Evolutionary conservation across 176 grass and related monocot genomes (phyloP).

Genomic region (Chrysopogon serrulatus): DNA sequence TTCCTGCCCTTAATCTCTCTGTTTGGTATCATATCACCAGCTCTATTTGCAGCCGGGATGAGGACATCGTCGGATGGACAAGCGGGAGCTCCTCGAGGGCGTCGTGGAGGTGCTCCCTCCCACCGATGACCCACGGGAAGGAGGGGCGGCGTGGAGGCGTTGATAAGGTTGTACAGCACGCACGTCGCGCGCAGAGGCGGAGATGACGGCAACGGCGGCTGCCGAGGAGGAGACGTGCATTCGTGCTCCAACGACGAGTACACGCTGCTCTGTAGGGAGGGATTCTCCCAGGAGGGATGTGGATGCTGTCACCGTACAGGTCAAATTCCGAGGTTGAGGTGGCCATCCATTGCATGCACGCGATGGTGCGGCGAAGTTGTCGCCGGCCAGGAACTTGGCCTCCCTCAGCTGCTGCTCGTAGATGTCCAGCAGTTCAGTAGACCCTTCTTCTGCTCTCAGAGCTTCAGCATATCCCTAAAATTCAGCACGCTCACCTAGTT

Average conservation of each 20-base stretch:
- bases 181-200: constrained; percentile 13
- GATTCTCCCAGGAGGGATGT: constrained; percentile 63
- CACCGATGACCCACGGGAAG: no score
- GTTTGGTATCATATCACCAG: no score
- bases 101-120: no score
- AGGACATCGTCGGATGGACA: no score
- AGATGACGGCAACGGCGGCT: background rate
- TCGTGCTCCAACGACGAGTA: constrained; percentile 64
- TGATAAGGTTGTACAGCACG: constrained; percentile 40
- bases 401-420: constrained; percentile 77
- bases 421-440: constrained; percentile 72
- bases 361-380: constrained; percentile 63
- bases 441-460: constrained; percentile 51
- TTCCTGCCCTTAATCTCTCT: no score
- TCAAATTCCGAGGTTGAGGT: constrained; percentile 59
- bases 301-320: constrained; percentile 70
- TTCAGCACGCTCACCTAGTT: background rate
- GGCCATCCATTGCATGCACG: constrained; percentile 83
- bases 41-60: no score
- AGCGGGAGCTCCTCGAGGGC: no score
- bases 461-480: constrained; percentile 37
- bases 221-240: constrained; percentile 26
- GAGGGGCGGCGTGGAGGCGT: no score
- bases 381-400: no score
- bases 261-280: constrained; percentile 49